phyloP scores from a whole-genome alignment of 768 basidiomycete genomes.

The Kwoniella botswanensis region DNA sequence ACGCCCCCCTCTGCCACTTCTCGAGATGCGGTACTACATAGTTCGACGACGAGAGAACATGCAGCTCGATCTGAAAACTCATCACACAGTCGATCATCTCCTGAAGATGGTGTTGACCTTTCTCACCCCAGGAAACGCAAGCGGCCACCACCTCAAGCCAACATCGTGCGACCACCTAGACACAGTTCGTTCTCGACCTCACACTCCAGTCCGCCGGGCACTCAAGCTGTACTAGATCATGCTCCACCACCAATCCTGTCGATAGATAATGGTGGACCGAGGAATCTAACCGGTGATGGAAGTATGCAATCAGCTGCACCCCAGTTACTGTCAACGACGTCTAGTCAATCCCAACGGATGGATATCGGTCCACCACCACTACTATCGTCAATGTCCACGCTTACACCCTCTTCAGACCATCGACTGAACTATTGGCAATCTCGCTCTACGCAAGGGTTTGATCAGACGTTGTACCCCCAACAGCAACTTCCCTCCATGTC shows the following conservation, averaged over 20 bases:
- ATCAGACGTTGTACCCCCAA: conserved; percentile 2
- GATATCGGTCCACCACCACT: not conserved
- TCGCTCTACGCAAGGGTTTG: not conserved
- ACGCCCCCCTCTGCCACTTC: not conserved
- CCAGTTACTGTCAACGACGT: not conserved
- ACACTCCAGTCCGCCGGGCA: not conserved
- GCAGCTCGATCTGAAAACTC: too few species aligned
- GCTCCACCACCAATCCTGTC: not conserved
- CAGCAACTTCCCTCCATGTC: not conserved
- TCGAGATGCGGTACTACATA: not conserved
- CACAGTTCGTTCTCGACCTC: conserved; percentile 17
- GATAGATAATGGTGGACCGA: not conserved
- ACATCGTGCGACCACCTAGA: conserved; percentile 30
- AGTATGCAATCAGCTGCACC: not conserved
- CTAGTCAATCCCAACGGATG: not conserved
- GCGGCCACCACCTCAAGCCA: conserved; percentile 24
- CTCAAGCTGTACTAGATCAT: not conserved
- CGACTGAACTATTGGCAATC: not conserved
- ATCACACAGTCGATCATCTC: conserved; percentile 4
- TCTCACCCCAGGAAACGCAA: conserved; percentile 4
- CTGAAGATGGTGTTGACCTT: conserved; percentile 9
- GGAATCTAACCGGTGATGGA: not conserved
- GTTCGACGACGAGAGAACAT: not conserved
- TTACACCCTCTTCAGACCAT: not conserved
- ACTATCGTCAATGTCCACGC: not conserved